Evolutionary conservation across 106 monocot species (phyloP).

Genomic region (Dendrobium nobile): DNA sequence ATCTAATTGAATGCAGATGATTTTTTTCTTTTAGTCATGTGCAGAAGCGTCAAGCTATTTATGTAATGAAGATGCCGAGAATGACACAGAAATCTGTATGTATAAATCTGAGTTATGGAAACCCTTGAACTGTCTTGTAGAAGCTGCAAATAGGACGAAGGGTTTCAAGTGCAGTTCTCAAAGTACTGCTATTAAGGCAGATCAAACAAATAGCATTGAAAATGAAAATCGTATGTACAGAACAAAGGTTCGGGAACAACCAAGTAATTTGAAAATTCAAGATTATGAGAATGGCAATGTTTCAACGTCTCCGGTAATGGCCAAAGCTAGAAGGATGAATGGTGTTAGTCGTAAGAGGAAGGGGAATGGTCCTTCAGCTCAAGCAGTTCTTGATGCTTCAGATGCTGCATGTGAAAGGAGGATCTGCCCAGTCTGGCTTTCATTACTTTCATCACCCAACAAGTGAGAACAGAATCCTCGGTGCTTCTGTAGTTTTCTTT

Average conservation of each 20-base stretch:
- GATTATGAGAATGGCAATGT: slow-evolving; percentile 36
- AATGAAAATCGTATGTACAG: slow-evolving; percentile 22
- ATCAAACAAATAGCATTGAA: slow-evolving; percentile 34
- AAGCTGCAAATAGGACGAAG: slow-evolving; percentile 67
- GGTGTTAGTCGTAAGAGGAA: slow-evolving; percentile 36
- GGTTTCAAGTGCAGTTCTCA: slow-evolving; percentile 29
- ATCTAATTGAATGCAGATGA: not conserved
- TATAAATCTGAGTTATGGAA: slow-evolving; percentile 70
- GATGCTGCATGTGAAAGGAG: slow-evolving; percentile 38
- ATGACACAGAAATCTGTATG: slow-evolving; percentile 29
- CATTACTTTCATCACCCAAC: slow-evolving; percentile 52
- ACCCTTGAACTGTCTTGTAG: slow-evolving; percentile 77
- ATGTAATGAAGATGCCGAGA: slow-evolving; percentile 28
- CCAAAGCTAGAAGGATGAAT: slow-evolving; percentile 31
- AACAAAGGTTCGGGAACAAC: slow-evolving; percentile 35
- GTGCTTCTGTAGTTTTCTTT: not conserved
- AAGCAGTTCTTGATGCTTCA: slow-evolving; percentile 41
- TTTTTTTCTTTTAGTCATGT: slow-evolving; percentile 12
- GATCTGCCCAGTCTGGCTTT: slow-evolving; percentile 59
- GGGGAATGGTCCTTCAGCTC: slow-evolving; percentile 31
- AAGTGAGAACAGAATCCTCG: slow-evolving; percentile 34
- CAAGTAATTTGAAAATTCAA: slow-evolving; percentile 30
- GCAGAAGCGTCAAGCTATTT: slow-evolving; percentile 26
- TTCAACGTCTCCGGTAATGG: slow-evolving; percentile 10
- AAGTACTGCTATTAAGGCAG: slow-evolving; percentile 28